Evolutionary conservation across 2,329 filamentous ascomycete genomes (phyloP).

Genomic region (Teratosphaeria gauchensis): DNA sequence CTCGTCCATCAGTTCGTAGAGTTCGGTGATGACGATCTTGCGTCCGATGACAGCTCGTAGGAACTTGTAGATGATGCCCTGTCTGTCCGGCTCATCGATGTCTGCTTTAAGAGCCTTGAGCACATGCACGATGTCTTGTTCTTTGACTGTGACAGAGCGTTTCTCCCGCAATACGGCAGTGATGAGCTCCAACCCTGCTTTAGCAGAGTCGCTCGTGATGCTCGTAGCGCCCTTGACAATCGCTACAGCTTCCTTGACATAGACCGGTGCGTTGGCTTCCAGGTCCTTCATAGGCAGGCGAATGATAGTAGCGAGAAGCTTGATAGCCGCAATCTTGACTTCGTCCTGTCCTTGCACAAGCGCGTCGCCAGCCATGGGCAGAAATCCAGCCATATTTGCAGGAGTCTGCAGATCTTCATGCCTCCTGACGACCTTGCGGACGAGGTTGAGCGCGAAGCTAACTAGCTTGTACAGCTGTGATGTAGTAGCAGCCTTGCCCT

Average conservation of each 20-base stretch:
- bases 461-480: conserved; percentile 81
- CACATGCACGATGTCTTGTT: conserved; percentile 72
- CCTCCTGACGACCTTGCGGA: conserved; percentile 78
- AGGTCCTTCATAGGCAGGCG: conserved; percentile 68
- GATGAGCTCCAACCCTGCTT: conserved; percentile 81
- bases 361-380: conserved; percentile 81
- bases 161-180: conserved; percentile 77
- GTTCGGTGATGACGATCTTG: conserved; percentile 71
- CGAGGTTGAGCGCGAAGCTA: conserved; percentile 76
- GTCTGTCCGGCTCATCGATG: conserved; percentile 82
- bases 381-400: conserved; percentile 70
- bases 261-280: conserved; percentile 63
- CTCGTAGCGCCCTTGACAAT: conserved; percentile 66
- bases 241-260: conserved; percentile 75
- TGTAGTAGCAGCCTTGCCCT: conserved; percentile 55
- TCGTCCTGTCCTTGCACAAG: conserved; percentile 81
- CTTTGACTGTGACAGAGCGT: conserved; percentile 63
- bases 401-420: conserved; percentile 71
- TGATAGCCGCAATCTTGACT: conserved; percentile 78
- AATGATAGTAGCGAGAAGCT: conserved; percentile 74
- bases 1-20: conserved; percentile 87
- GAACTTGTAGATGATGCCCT: conserved; percentile 92
- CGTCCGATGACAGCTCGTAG: conserved; percentile 76
- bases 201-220: conserved; percentile 73
- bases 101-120: conserved; percentile 76